phyloP scores from a whole-genome alignment of 2,329 filamentous ascomycete genomes.

The Ceratocystis colombiana region DNA sequence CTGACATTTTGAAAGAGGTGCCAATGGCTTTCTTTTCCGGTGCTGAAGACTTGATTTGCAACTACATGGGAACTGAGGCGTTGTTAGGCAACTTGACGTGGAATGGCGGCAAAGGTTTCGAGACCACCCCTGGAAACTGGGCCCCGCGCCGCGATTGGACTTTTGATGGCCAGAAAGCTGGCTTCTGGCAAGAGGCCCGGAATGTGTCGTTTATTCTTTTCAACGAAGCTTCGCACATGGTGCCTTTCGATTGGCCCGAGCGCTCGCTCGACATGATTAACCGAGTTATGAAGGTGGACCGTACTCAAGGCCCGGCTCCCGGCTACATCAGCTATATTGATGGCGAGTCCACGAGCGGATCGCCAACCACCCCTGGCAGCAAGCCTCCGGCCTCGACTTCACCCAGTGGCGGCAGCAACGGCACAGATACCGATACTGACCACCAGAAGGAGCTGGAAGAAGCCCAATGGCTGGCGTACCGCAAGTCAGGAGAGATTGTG shows the following conservation, averaged over 20 bases:
- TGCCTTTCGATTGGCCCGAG: constrained; percentile 84
- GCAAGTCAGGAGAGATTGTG: constrained; percentile 74
- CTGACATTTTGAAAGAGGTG: constrained; percentile 65
- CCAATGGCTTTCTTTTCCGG: constrained; percentile 84
- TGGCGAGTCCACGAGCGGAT: constrained; percentile 47
- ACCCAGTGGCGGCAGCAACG: constrained; percentile 42
- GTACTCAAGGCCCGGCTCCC: constrained; percentile 73
- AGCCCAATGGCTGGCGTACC: constrained; percentile 82
- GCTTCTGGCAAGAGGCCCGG: constrained; percentile 87
- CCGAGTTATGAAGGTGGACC: constrained; percentile 88
- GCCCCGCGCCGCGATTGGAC: constrained; percentile 90
- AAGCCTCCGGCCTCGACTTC: constrained; percentile 46
- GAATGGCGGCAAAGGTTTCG: constrained; percentile 87
- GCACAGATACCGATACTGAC: constrained; percentile 46
- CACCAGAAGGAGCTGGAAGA: constrained; percentile 64
- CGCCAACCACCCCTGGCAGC: constrained; percentile 55
- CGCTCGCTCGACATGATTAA: constrained; percentile 93
- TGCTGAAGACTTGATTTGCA: constrained; percentile 91
- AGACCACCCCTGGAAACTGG: constrained; percentile 74
- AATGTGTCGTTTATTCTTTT: constrained; percentile 95
- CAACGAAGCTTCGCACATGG: constrained; percentile 96
- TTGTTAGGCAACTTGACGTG: constrained; percentile 84
- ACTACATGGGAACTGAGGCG: constrained; percentile 86
- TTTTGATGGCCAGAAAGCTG: constrained; percentile 78
- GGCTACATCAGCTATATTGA: constrained; percentile 54